Evolutionary conservation across 805 yeast genomes (phyloP), one percentile per base, ranked within the genome.

Genomic region (Metschnikowia orientalis): DNA sequence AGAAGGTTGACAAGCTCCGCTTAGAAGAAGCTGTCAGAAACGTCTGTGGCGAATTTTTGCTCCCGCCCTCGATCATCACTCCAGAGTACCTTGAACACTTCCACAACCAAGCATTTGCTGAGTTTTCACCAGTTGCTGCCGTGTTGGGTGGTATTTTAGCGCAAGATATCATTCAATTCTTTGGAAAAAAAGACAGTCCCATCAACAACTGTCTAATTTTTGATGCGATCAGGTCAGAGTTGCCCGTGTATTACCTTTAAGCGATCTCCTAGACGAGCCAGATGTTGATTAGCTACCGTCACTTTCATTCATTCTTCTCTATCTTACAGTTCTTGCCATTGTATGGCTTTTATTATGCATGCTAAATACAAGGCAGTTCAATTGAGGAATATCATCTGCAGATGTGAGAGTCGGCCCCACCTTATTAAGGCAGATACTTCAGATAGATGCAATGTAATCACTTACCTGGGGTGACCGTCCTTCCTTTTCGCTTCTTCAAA

Each of bases 131-230:
- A 1, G 79, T 80, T 0, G 77, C 92, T 4, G 94, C 97, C 1
- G 74, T 92, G 2, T 46, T 90, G 5, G 98, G 97, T 5, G 98
- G 97, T 1, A 71, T 86, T 1, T 58, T 90, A 15, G 83, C 95
- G 2, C 98, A 92, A 58, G 96, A 89, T 54, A 81, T 87, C 9
- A 82, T 92, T 28, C 92, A 92, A 59, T 77, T 71, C 34, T 57
- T 90, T 32, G 81, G 92, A 26, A 74, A 75, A 45, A 76, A 79
- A 45, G 88, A 85, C 47, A 69, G 78, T 25, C 95, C 97, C 3
- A 67, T 89, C 23, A 89, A 87, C 53, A 92, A 92, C 53, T 67
- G 85, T 32, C 67, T 84, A 43, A 60, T 90, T 1, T 67, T 89
- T 23, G 95, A 92, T 60, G 88, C 90, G 8, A 57, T 68, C 11